Conservation (phyloP, 257 asterid species). For the Salvia rosmarinus region DNA sequence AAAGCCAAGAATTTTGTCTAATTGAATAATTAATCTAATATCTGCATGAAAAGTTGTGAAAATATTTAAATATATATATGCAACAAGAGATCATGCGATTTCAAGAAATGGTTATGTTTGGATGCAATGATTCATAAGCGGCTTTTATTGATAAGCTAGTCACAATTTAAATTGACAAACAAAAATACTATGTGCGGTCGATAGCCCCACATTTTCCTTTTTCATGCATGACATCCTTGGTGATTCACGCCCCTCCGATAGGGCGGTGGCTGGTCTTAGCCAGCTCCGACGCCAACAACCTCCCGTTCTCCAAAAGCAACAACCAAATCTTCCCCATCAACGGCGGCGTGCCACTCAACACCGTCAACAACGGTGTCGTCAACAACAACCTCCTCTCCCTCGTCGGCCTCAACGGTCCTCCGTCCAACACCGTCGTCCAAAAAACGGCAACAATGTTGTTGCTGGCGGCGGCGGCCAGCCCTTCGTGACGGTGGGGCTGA, state of each 20-base stretch:
- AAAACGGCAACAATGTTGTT: constrained; percentile 51
- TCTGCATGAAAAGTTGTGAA: not conserved
- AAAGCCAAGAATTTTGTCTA: too few species aligned
- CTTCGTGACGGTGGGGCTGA: constrained; percentile 74
- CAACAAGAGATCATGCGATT: too few species aligned
- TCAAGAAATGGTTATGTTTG: too few species aligned
- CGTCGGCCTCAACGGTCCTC: constrained; percentile 72
- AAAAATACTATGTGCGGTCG: too few species aligned
- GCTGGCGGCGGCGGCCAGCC: constrained; percentile 55
- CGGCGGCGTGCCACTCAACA: constrained; percentile 91
- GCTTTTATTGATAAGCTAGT: too few species aligned
- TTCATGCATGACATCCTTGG: too few species aligned
- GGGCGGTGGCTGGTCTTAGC: constrained; percentile 81
- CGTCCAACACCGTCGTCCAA: constrained; percentile 53
- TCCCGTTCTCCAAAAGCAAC: constrained; percentile 81
- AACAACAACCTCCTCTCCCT: constrained; percentile 84
- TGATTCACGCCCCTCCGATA: constrained; percentile 44
- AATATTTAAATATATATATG: too few species aligned
- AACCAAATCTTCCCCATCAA: constrained; percentile 71
- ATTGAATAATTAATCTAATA: too few species aligned
- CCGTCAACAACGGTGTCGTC: constrained; percentile 66
- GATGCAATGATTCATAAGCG: too few species aligned
- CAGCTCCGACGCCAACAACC: constrained; percentile 62
- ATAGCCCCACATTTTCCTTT: constrained; percentile 50
- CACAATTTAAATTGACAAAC: too few species aligned